Base-by-base conservation (phyloP, 2,329 filamentous ascomycete genomes). In the Orbilia ellipsospora region DNA sequence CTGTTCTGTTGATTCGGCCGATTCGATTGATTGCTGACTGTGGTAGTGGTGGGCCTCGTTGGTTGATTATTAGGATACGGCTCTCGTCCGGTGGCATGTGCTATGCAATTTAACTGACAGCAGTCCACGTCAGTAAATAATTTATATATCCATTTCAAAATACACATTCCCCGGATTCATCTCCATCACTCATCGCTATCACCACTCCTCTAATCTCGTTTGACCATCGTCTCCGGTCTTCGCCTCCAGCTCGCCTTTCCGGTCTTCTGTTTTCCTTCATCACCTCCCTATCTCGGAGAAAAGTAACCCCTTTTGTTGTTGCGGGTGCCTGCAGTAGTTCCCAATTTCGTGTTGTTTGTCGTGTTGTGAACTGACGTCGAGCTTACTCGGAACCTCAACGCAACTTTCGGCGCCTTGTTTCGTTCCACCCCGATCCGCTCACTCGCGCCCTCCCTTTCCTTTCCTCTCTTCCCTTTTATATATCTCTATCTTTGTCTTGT, bases 351-450 rank as follows among this genome's bases (percentile, higher is more conserved):
- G 15, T 50, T 45, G 18, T 26, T 62, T 61, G 55, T 52, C 31
- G 64, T 68, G 57, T 70, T 61, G 67, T 40, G 44, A 18, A 2
- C 44, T 64, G 67, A 65, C 67, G 59, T 64, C 50, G 54, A 65
- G 59, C 52, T 45, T 28, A 57, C 66, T n/a, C 12, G n/a, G 23
- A 23, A n/a, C n/a, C 23, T 23, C 23, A 23, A 36, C 31, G 5
- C 10, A 36, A 10, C 31, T 36, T 36, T 36, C 31, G 31, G 31
- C 31, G 31, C 31, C 31, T 36, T 36, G 2, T 36, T 56, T 50
- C 36, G 23, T 72, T 72, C 60, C 67, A 59, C 15, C 48, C 52
- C 67, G 36, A 44, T 48, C 44, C 55, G 48, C 50, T 12, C 40
- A 28, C 40, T 44, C 44, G 15, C 5, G 13, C 6, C 16, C 16